These are phyloP conservation scores for Aspergillus fructus DNA, from an alignment of 2,329 filamentous ascomycete species.

Conservation along the genomic window DNA sequence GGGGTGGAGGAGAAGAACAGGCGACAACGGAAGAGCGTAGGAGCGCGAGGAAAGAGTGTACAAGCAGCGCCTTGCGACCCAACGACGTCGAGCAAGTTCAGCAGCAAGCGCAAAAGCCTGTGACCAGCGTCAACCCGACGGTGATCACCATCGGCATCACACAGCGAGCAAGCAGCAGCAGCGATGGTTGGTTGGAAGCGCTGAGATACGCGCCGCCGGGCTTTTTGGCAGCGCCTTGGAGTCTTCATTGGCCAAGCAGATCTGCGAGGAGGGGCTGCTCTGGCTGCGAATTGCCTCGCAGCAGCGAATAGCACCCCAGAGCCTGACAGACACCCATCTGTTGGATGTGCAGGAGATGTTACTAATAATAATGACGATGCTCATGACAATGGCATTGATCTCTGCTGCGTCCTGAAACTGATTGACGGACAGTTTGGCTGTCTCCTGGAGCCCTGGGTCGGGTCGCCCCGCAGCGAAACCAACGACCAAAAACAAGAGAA, in stretches of 20 bases:
- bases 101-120: not conserved
- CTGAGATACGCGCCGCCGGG: conserved; percentile 20
- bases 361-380: conserved; percentile 1
- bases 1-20: conserved; percentile 9
- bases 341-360: not conserved
- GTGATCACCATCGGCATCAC: conserved; percentile 9
- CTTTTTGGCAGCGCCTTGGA: conserved; percentile 5
- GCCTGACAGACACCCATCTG: not conserved
- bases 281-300: not conserved
- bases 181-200: conserved; percentile 8
- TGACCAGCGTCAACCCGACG: not conserved
- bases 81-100: not conserved
- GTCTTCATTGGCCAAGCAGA: conserved; percentile 17
- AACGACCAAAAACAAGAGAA: not conserved
- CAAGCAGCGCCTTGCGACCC: not conserved
- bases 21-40: not conserved
- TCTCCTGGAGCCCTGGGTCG: not conserved
- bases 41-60: not conserved
- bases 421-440: too few species aligned
- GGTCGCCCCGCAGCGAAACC: conserved; percentile 9
- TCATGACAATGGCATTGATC: not conserved
- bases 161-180: conserved; percentile 4
- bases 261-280: conserved; percentile 7
- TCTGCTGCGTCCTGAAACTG: too few species aligned
- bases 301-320: conserved; percentile 8